Percentiles rank a stretch among this genome's conserved stretches.
Evolutionary conservation across 495 filamentous ascomycete genomes (phyloP).

Genomic region (Lophium mytilinum): DNA sequence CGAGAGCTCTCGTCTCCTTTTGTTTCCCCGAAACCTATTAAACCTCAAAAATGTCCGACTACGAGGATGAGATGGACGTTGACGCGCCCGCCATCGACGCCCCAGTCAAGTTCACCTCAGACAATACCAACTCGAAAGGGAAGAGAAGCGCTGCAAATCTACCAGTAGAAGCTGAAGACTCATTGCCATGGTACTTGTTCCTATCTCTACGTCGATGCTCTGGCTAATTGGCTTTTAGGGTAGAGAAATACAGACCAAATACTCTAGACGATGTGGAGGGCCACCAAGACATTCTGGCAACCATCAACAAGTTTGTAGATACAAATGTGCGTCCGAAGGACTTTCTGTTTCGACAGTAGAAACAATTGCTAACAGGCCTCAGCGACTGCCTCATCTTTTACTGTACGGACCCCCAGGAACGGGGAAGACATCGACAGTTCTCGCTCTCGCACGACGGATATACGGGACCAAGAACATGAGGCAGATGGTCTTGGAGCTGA

Average conservation of each 20-base stretch:
- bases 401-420: constrained; percentile 50
- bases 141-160: constrained; percentile 90
- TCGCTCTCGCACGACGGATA: constrained; percentile 82
- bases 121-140: constrained; percentile 59
- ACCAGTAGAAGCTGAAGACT: constrained; percentile 89
- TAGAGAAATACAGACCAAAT: constrained; percentile 95
- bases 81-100: constrained; percentile 52
- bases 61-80: constrained; percentile 76
- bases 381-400: constrained; percentile 89
- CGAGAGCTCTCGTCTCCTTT: background rate
- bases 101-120: constrained; percentile 52
- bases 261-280: constrained; percentile 88
- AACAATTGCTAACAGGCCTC: background rate
- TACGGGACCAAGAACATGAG: constrained; percentile 89
- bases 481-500: constrained; percentile 96
- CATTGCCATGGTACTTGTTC: constrained; percentile 69
- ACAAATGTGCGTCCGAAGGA: constrained; percentile 52
- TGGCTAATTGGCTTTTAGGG: constrained; percentile 47
- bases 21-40: background rate
- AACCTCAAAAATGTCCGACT: constrained; percentile 75
- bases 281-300: constrained; percentile 95
- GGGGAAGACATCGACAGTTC: constrained; percentile 41
- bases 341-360: background rate
- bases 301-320: constrained; percentile 95
- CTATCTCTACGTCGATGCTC: background rate